Evolutionary conservation across 257 asterid genomes (phyloP), one percentile per base, ranked within the genome.

Genomic region (Paraleonurus japonicus): DNA sequence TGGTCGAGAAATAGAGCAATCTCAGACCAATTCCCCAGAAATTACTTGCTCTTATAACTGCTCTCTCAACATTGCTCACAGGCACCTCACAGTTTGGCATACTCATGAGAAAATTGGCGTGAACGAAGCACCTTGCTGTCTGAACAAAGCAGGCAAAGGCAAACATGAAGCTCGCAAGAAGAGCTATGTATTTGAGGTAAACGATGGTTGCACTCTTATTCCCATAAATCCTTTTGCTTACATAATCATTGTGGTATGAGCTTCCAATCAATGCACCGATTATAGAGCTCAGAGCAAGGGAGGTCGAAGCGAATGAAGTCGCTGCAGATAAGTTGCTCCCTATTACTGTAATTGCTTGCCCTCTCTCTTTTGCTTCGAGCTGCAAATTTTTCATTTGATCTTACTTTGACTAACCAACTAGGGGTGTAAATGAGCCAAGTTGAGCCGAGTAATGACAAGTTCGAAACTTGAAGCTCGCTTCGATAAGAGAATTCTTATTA

Each of bases 201-300:
- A 73, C 32, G 0, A 78, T 45, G 3, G 79, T 74, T 7, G 79
- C 23, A n/a, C 77, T 79, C 4, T 70, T 82, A 43, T 79, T 83
- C 33, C 90, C 88, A 54, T 87, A 85, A 67, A 85, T 72, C 24
- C 75, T 43, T n/a, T 53, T 69, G 30, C 76, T 76, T 33, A 80
- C 24, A 50, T 72, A 66, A 16, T 73, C 81, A 17, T 68, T 69
- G 13, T 70, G 50, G 73, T 72, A 76, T 0, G 86, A 58, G 72
- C 79, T 81, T 20, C 90, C 92, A 24, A 85, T 79, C 88, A 82
- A 86, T 0, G 86, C 89, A 32, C 89, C 88, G 1, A 84, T 77
- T 3, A 86, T 32, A 9, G 87, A 84, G 78, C 84, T 72, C 1
- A 86, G 67, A 47, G 71, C 81, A 4, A 84, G 89, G 68, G 82